Evolutionary conservation across 441 rosid species (phyloP).

Genomic region (Adansonia rubrostipa): DNA sequence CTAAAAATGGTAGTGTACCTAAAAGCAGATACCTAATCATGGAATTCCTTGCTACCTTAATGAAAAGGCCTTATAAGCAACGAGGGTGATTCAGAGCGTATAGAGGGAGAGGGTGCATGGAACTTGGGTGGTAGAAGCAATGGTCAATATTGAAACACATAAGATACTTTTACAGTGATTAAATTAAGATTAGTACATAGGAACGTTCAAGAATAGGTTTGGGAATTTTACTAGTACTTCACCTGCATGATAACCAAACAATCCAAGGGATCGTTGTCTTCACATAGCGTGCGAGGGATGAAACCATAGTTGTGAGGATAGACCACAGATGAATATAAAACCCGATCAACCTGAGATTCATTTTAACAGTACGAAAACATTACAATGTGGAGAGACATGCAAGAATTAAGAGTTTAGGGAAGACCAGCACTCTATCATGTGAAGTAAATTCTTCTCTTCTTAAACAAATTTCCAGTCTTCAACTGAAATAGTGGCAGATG

Average conservation of each 20-base stretch:
- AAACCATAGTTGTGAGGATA: conserved; percentile 98
- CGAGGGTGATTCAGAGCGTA: background rate
- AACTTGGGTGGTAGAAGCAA: background rate
- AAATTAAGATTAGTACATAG: background rate
- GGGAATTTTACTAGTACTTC: conserved; percentile 9
- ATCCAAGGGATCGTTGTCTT: conserved; percentile 95
- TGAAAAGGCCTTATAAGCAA: conserved; percentile 2
- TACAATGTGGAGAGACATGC: conserved; percentile 16
- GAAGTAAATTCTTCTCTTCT: conserved; percentile 5
- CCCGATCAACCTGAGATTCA: conserved; percentile 71
- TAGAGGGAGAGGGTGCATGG: background rate
- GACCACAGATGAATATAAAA: conserved; percentile 88
- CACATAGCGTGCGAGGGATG: conserved; percentile 89
- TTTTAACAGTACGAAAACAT: conserved; percentile 22
- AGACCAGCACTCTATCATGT: background rate
- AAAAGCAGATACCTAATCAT: background rate
- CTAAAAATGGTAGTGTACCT: background rate
- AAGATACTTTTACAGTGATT: background rate
- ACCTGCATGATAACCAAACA: conserved; percentile 95
- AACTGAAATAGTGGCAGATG: background rate
- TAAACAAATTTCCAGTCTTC: background rate
- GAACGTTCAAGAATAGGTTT: background rate
- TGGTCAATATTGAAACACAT: background rate
- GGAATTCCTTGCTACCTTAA: background rate
- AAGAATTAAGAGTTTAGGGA: background rate